phyloP scores from a whole-genome alignment of 2,329 filamentous ascomycete species.

The Arthrinium phaeospermum region DNA sequence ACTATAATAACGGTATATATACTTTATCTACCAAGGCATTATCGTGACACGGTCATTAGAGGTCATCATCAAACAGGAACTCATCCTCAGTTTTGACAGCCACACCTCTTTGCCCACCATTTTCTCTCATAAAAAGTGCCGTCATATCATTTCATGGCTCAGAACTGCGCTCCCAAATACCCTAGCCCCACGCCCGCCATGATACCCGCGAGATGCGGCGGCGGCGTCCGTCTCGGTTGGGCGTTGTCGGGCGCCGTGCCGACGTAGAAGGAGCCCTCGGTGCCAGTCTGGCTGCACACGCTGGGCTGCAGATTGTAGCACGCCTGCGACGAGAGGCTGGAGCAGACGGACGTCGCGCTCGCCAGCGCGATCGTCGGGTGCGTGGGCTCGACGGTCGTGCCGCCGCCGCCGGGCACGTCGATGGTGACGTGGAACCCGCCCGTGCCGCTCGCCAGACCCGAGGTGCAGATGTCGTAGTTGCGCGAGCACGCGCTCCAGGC shows the following conservation, averaged over 20 bases:
- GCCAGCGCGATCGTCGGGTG: constrained; percentile 46
- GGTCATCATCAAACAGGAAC: constrained; percentile 7
- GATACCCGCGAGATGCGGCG: constrained; percentile 35
- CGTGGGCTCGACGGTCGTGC: constrained; percentile 56
- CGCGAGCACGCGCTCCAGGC: constrained; percentile 57
- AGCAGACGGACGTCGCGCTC: constrained; percentile 60
- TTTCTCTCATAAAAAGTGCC: not conserved
- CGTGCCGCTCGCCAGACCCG: constrained; percentile 49
- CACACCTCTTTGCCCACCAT: not conserved
- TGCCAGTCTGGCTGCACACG: constrained; percentile 43
- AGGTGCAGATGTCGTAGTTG: constrained; percentile 61
- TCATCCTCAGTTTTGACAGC: constrained; percentile 4
- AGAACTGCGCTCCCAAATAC: constrained; percentile 36
- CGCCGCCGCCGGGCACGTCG: constrained; percentile 57
- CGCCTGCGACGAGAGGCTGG: constrained; percentile 58
- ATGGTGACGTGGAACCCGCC: constrained; percentile 60
- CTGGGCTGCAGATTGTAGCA: constrained; percentile 52
- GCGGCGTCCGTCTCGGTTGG: constrained; percentile 35
- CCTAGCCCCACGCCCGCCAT: constrained; percentile 40
- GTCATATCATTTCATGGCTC: not conserved
- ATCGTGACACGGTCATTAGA: constrained; percentile 8
- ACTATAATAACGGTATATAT: not conserved
- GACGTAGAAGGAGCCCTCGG: constrained; percentile 34
- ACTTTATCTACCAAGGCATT: constrained; percentile 3
- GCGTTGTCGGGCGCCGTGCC: constrained; percentile 32